Conservation (phyloP, 768 basidiomycete species). For the Nidularia pulvinata region DNA sequence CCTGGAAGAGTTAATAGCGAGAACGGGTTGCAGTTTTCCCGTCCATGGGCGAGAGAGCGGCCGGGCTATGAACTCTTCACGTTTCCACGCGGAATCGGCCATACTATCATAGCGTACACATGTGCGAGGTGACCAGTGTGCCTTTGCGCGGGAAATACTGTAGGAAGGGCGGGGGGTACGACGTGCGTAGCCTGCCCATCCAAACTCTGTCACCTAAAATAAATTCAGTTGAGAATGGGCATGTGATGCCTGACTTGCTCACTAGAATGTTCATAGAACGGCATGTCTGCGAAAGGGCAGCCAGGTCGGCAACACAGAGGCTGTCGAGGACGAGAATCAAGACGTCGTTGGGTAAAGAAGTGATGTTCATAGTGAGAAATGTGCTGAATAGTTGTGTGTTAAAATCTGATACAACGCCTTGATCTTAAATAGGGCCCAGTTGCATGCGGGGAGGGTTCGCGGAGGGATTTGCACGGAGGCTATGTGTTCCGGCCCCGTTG, state of each 20-base stretch:
- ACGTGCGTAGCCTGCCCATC: constrained; percentile 56
- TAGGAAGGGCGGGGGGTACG: constrained; percentile 52
- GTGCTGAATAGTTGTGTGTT: not conserved
- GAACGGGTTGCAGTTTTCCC: constrained; percentile 50
- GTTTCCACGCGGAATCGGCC: constrained; percentile 53
- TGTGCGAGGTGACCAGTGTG: constrained; percentile 38
- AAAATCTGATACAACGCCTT: not conserved
- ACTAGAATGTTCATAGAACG: constrained; percentile 41
- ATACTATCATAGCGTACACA: constrained; percentile 52
- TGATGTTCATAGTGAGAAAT: constrained; percentile 17
- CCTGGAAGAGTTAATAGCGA: constrained; percentile 54
- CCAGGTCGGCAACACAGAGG: constrained; percentile 41
- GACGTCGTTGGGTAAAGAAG: constrained; percentile 52
- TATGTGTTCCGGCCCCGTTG: too few species aligned
- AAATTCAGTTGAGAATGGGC: too few species aligned
- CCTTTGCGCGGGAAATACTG: constrained; percentile 43
- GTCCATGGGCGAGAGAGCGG: constrained; percentile 63
- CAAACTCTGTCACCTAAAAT: constrained; percentile 55
- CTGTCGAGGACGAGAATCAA: constrained; percentile 50
- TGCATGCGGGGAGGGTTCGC: too few species aligned
- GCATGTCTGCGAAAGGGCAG: constrained; percentile 37
- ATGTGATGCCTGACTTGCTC: constrained; percentile 11
- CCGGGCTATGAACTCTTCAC: constrained; percentile 53
- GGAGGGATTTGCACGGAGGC: too few species aligned
- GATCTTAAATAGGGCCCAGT: too few species aligned